A percentile compares a stretch with the other conserved stretches of the same genome.
Conservation (phyloP, 352 stramenopile species). For the Globisporangium paddicum region DNA sequence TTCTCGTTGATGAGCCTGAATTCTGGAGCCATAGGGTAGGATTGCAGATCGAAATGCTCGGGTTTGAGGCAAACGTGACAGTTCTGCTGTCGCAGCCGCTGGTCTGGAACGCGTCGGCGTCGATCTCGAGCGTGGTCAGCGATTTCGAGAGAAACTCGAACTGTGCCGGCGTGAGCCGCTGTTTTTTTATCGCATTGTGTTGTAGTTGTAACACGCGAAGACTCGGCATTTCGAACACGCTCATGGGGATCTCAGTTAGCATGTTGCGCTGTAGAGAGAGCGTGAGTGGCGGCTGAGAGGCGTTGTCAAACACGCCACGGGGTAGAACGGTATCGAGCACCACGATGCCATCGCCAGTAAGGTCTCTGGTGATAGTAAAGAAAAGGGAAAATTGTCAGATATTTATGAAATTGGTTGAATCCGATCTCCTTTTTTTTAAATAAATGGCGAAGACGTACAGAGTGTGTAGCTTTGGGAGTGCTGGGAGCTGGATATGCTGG, state of each 20-base stretch:
- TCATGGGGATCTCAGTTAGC: conserved; percentile 2
- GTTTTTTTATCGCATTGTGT: conserved; percentile 9
- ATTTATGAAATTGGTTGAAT: not conserved
- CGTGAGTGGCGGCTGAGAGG: not conserved
- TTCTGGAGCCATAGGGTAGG: not conserved
- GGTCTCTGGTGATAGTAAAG: not conserved
- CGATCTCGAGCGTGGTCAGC: conserved; percentile 6
- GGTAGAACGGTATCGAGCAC: conserved; percentile 2
- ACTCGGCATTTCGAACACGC: conserved; percentile 5
- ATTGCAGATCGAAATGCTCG: conserved; percentile 5
- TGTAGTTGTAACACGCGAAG: conserved; percentile 4
- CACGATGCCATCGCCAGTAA: conserved; percentile 5
- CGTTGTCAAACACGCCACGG: not conserved
- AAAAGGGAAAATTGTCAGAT: not conserved
- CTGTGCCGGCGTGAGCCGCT: conserved; percentile 10
- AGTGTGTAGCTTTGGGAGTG: not conserved
- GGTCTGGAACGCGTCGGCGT: conserved; percentile 10
- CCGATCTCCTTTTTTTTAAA: too few species aligned
- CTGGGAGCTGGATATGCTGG: conserved; percentile 7
- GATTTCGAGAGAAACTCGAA: conserved; percentile 7
- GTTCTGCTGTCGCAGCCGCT: not conserved
- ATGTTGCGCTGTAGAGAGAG: conserved; percentile 6
- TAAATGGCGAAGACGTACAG: conserved; percentile 4
- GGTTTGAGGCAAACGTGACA: conserved; percentile 10
- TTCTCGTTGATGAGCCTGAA: not conserved